phyloP scores from a whole-genome alignment of 225 moss, liverwort and hornwort genomes.

The Sphagnum contortum region DNA sequence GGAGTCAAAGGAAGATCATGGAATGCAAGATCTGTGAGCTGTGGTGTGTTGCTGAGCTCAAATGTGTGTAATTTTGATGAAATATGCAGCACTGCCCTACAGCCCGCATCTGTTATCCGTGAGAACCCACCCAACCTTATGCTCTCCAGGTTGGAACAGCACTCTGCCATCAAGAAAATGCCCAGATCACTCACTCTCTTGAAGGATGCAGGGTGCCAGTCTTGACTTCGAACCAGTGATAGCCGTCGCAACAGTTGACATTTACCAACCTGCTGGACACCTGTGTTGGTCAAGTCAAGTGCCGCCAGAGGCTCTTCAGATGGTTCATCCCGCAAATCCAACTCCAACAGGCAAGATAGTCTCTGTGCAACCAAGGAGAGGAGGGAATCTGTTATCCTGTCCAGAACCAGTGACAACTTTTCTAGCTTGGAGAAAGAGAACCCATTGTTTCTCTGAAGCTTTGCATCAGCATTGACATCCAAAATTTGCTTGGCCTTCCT shows the following conservation, averaged over 20 bases:
- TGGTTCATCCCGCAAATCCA: constrained; percentile 84
- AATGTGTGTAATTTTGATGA: constrained; percentile 68
- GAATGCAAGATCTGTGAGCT: constrained; percentile 83
- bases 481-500: constrained; percentile 78
- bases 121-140: constrained; percentile 86
- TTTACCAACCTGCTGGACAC: constrained; percentile 68
- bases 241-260: constrained; percentile 55
- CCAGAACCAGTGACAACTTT: constrained; percentile 62
- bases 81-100: constrained; percentile 74
- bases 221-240: constrained; percentile 79
- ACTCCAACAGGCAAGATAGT: constrained; percentile 54
- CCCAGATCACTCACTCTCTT: constrained; percentile 90
- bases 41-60: constrained; percentile 75
- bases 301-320: constrained; percentile 78
- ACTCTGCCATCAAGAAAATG: constrained; percentile 74
- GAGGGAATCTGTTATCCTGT: constrained; percentile 80
- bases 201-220: constrained; percentile 71
- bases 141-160: constrained; percentile 61
- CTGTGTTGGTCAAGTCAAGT: constrained; percentile 77
- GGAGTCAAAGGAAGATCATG: constrained; percentile 82
- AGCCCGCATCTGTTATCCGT: constrained; percentile 84
- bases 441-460: constrained; percentile 14
- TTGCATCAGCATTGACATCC: constrained; percentile 27
- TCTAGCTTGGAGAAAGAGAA: constrained; percentile 36
- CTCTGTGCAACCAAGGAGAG: constrained; percentile 45